These are phyloP conservation scores for Euclidium syriacum DNA, from an alignment of 345 rosid species.

Conservation along the genomic window DNA sequence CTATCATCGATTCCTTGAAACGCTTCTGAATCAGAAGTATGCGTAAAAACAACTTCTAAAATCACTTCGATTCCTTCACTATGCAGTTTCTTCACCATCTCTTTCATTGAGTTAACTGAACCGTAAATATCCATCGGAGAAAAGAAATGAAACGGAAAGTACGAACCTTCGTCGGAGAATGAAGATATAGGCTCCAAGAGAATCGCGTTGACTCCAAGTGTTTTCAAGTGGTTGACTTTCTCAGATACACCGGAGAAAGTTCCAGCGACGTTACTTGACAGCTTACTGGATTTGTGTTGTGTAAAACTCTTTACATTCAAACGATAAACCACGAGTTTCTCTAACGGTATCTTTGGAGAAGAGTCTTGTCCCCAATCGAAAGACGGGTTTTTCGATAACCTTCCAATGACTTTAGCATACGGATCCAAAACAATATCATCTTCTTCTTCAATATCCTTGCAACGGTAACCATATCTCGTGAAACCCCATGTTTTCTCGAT, in stretches of 20 bases:
- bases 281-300: constrained; percentile 60
- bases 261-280: constrained; percentile 54
- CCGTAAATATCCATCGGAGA: constrained; percentile 54
- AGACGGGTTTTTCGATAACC: constrained; percentile 43
- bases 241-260: constrained; percentile 71
- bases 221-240: constrained; percentile 62
- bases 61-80: constrained; percentile 72
- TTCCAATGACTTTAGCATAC: constrained; percentile 63
- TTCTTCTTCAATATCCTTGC: constrained; percentile 40
- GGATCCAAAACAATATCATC: constrained; percentile 60
- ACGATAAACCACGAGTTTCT: constrained; percentile 61
- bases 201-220: constrained; percentile 80
- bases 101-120: constrained; percentile 69
- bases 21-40: constrained; percentile 60
- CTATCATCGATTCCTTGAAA: constrained; percentile 69
- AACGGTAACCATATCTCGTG: constrained; percentile 57
- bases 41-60: constrained; percentile 80
- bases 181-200: constrained; percentile 78
- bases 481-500: constrained; percentile 46
- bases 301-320: constrained; percentile 73
- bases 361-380: constrained; percentile 80
- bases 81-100: constrained; percentile 85
- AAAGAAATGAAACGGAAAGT: constrained; percentile 76
- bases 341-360: constrained; percentile 54
- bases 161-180: constrained; percentile 72